These are phyloP conservation scores for Pseudogymnoascus sp. DNA, from an alignment of 2,329 filamentous ascomycete species.

Conservation along the genomic window DNA sequence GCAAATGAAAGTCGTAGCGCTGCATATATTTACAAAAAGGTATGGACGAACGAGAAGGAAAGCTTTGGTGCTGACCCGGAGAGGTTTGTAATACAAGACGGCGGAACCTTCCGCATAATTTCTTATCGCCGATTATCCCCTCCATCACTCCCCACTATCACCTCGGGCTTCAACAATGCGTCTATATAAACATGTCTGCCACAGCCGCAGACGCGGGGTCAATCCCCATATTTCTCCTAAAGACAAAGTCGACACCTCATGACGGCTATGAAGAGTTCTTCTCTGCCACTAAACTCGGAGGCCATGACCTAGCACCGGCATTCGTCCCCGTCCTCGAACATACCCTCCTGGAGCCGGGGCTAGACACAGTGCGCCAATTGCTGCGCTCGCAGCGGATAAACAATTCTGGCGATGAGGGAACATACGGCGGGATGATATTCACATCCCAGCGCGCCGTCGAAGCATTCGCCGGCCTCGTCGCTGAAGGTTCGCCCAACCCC, in stretches of 20 bases:
- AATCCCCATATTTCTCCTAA: constrained; percentile 63
- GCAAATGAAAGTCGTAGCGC: background rate
- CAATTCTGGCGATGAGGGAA: constrained; percentile 24
- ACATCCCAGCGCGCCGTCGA: constrained; percentile 80
- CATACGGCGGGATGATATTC: constrained; percentile 73
- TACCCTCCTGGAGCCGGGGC: constrained; percentile 52
- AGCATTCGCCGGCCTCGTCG: constrained; percentile 59
- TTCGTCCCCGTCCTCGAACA: constrained; percentile 77
- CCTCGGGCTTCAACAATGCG: background rate
- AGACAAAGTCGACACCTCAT: constrained; percentile 64
- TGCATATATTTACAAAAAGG: background rate
- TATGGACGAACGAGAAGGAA: constrained; percentile 1
- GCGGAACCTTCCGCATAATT: constrained; percentile 12
- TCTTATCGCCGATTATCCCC: constrained; percentile 28
- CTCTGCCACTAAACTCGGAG: constrained; percentile 34
- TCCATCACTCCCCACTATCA: background rate
- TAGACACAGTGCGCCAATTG: constrained; percentile 45
- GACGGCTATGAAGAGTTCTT: constrained; percentile 70
- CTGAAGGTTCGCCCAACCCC: constrained; percentile 30
- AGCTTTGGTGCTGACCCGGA: background rate
- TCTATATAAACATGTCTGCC: constrained; percentile 15
- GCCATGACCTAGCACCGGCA: constrained; percentile 48
- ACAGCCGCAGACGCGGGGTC: constrained; percentile 15
- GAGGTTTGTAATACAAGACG: constrained; percentile 10
- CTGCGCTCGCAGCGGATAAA: constrained; percentile 41